Evolutionary conservation across 139 green algal species (phyloP).

Genomic region (Chloropicon primus): DNA sequence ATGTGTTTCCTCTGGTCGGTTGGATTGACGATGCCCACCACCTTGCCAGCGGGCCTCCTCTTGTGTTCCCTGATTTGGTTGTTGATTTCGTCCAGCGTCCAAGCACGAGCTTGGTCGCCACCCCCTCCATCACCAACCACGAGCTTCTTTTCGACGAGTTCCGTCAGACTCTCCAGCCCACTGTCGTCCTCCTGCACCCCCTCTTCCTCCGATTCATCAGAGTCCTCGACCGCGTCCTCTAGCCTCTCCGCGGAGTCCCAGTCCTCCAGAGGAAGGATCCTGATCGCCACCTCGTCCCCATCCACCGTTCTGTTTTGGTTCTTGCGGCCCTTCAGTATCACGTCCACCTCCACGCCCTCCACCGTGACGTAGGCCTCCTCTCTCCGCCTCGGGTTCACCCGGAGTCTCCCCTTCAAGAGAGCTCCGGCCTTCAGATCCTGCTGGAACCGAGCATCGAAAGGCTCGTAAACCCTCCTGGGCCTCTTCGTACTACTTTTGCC

Average conservation of each 20-base stretch:
- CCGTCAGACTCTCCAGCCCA: not conserved
- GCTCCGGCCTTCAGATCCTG: too few relatives aligned
- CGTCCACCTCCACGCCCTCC: not conserved
- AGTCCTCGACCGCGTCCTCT: not conserved
- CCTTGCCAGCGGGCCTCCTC: conserved; percentile 36
- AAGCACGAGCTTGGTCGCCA: not conserved
- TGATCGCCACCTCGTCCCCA: conserved; percentile 65
- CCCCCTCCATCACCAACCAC: not conserved
- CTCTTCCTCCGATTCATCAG: not conserved
- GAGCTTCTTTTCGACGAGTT: not conserved
- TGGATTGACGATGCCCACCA: conserved; percentile 52
- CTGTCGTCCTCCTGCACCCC: not conserved
- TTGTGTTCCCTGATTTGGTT: not conserved
- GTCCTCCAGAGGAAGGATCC: conserved; percentile 28
- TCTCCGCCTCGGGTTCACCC: not conserved
- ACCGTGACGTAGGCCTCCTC: conserved; percentile 4
- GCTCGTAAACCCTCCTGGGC: too few relatives aligned
- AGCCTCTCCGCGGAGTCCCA: conserved; percentile 29
- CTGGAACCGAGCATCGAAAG: too few relatives aligned
- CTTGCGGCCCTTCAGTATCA: conserved; percentile 6
- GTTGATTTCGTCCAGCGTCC: not conserved
- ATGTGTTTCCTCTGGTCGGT: conserved; percentile 39
- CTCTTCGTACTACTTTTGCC: not conserved
- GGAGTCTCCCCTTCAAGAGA: not conserved
- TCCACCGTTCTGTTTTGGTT: conserved; percentile 57